Evolutionary conservation across 441 rosid species (phyloP), one percentile per base, ranked within the genome.

Genomic region (Brassica balearica): DNA sequence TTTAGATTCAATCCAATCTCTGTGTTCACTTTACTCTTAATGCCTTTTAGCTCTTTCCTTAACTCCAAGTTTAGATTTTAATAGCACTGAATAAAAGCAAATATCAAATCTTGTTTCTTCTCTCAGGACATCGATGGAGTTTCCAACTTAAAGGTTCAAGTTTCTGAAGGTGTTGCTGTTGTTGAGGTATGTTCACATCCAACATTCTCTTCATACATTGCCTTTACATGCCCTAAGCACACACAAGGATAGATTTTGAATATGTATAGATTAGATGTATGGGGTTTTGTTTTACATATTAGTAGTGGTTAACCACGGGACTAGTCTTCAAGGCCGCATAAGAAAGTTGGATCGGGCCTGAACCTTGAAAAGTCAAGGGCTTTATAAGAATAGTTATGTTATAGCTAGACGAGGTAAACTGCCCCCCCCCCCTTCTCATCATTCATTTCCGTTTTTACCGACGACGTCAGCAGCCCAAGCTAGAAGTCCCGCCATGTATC

Each of bases 381-480:
- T 56, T 25, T 65, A 56, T 77, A 38, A n/a, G 32, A 71, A 17
- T 19, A 1, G 27, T 65, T 17, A 25, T 65, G 38, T 41, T 43
- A 27, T 11, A 6, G 72, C 62, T 71, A 17, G 19, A 17, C 19
- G 19, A 17, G 19, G 19, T 17, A 17, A 17, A 17, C 19, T 17
- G 19, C 19, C 19, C 19, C 19, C 19, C 19, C 19, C 19, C 19
- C 19, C 19, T 17, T 17, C 19, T 17, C 19, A 17, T 17, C 19
- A 17, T 17, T 17, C 19, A 17, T 77, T 78, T 11, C 76, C 79
- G 70, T 88, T 93, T 76, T 85, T 92, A 6, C 89, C 91, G 0
- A 89, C 97, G 6, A 89, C 97, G 55, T 91, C 97, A 23, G 91
- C 91, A 56, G 97, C 98, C 98, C 98, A 93, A 11, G 92, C 93